phyloP scores from a whole-genome alignment of 2,329 filamentous ascomycete species.

The Cercospora beticola region DNA sequence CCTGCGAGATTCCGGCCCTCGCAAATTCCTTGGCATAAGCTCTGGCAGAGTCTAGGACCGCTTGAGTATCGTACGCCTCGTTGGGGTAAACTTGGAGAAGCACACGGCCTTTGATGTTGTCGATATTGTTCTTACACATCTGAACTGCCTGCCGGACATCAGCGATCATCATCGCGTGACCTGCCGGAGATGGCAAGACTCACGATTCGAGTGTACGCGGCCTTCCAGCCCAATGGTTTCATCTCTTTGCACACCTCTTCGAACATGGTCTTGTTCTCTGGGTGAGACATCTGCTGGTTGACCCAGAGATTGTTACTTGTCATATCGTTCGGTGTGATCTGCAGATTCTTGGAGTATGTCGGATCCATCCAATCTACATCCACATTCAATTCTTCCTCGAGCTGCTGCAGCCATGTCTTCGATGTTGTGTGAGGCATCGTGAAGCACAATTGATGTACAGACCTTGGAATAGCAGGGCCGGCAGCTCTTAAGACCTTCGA shows the following conservation, averaged over 20 bases:
- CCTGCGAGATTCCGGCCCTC: conserved; percentile 30
- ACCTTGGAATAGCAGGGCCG: neutral
- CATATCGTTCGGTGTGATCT: conserved; percentile 26
- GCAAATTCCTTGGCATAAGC: conserved; percentile 29
- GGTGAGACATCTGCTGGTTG: conserved; percentile 26
- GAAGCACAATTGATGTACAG: neutral
- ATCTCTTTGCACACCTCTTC: conserved; percentile 26
- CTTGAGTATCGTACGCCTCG: conserved; percentile 22
- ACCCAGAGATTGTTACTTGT: conserved; percentile 27
- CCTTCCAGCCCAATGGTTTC: conserved; percentile 25
- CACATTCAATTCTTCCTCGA: conserved; percentile 25
- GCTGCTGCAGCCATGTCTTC: conserved; percentile 26
- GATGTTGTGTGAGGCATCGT: conserved; percentile 18
- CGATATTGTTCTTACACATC: conserved; percentile 27
- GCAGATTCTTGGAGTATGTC: conserved; percentile 23
- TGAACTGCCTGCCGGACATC: conserved; percentile 14
- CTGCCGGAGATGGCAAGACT: neutral
- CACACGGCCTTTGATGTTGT: conserved; percentile 27
- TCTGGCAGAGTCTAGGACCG: conserved; percentile 23
- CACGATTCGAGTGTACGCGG: conserved; percentile 26
- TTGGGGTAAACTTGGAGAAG: conserved; percentile 26
- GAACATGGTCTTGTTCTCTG: conserved; percentile 25
- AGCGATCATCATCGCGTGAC: neutral
- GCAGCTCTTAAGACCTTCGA: neutral
- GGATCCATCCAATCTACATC: conserved; percentile 28